phyloP scores from a whole-genome alignment of 228 moss, liverwort and hornwort species.

The Sphagnum fallax region DNA sequence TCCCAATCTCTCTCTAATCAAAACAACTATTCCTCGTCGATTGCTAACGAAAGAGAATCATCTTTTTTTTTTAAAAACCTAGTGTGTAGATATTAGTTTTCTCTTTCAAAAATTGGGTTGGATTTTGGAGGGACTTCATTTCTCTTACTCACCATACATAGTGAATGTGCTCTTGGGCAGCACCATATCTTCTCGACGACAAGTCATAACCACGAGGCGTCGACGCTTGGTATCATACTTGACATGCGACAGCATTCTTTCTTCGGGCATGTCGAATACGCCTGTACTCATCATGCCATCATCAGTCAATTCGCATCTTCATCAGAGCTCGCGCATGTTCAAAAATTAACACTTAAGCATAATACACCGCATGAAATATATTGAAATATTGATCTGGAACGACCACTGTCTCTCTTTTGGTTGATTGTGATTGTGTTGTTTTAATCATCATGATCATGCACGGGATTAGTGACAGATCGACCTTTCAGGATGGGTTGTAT shows the following conservation, averaged over 20 bases:
- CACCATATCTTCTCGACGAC: slow-evolving; percentile 25
- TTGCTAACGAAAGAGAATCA: too few relatives aligned
- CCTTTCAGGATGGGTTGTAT: slow-evolving; percentile 20
- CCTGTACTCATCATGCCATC: slow-evolving; percentile 6
- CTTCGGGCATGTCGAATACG: slow-evolving; percentile 21
- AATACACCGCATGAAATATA: too few relatives aligned
- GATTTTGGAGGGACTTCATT: too few relatives aligned
- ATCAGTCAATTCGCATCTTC: background rate
- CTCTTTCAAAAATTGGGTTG: too few relatives aligned
- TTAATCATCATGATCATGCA: background rate
- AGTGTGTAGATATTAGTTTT: too few relatives aligned
- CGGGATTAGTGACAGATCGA: background rate
- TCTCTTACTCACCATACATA: slow-evolving; percentile 7
- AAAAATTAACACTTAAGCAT: background rate
- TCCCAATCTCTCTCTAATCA: too few relatives aligned
- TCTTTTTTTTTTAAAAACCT: too few relatives aligned
- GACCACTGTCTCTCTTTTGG: too few relatives aligned
- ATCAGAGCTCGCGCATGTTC: background rate
- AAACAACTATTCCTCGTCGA: too few relatives aligned
- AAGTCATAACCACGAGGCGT: slow-evolving; percentile 24
- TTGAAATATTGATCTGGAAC: too few relatives aligned
- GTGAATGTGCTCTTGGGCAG: slow-evolving; percentile 29
- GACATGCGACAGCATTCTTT: slow-evolving; percentile 32
- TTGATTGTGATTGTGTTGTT: background rate
- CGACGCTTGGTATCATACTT: slow-evolving; percentile 17